Base-by-base conservation (phyloP, 768 basidiomycete genomes). In the Tricholoma hemisulphureum region DNA sequence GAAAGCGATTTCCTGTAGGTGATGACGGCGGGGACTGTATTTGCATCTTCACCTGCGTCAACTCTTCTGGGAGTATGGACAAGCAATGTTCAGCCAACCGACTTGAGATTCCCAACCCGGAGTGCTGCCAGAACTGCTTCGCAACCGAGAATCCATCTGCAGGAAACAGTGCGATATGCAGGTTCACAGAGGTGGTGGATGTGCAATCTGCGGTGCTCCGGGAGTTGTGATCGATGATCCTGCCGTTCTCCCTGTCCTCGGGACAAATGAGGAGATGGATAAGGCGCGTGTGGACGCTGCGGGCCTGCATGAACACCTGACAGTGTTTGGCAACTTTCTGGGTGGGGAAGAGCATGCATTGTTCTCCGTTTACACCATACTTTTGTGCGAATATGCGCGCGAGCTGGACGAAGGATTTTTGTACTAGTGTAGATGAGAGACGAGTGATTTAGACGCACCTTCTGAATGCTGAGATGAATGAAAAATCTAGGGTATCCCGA, bases 101-200 rank as follows among this genome's bases (percentile, higher is more conserved):
- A 59, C 91, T 94, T 3, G 91, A 93, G 37, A 99, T 87, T 1
- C 95, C 95, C 58, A 89, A 75, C 0, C 96, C 96, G 0, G 89
- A 86, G 69, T 98, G 96, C 63, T 98, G 95, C 96, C 96, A 98
- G 72, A 95, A 98, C 70, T 93, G 82, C 69, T 91, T 96, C 7
- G 92, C 93, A 6, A 88, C 69, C 8, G 80, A 65, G 63, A 81
- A 87, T 3, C 81, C 71, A 4, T 83, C 79, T 2, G 75, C 70
- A 6, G 87, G 85, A 68, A 95, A 92, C 14, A 99, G 73, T 1
- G 87, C 87, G 61, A 95, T 90, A 69, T 96, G 88, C 1, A 99
- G 79, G 57, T 91, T 85, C 35, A 83, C 73, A 60, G 80, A 75
- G 48, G 67, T 58, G 49, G 65, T 56, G 24, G 65, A 57, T 46